Evolutionary conservation across 768 basidiomycete species (phyloP).

Genomic region (Pleurotus djamor): DNA sequence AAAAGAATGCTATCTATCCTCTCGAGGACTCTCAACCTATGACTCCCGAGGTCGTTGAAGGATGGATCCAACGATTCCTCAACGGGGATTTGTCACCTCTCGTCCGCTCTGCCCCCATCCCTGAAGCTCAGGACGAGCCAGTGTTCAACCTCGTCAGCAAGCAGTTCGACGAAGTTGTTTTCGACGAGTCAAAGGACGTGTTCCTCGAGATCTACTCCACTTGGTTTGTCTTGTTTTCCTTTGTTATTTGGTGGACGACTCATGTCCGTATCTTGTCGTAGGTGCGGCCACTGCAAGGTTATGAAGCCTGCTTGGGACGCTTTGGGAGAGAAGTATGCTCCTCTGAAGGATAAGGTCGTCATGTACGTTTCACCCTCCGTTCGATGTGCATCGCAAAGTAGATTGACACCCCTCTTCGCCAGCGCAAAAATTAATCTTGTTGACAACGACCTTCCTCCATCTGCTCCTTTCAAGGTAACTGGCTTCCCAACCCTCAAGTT

Average conservation of each 20-base stretch:
- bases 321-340: slow-evolving; percentile 81
- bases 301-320: slow-evolving; percentile 93
- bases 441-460: slow-evolving; percentile 92
- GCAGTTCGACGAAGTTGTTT: slow-evolving; percentile 84
- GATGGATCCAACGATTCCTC: slow-evolving; percentile 63
- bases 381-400: too few relatives aligned
- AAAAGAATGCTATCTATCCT: slow-evolving; percentile 89
- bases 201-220: slow-evolving; percentile 97
- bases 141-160: slow-evolving; percentile 86
- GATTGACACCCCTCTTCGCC: neutral
- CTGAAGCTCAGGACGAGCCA: slow-evolving; percentile 76
- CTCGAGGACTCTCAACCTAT: slow-evolving; percentile 66
- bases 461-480: slow-evolving; percentile 78
- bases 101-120: slow-evolving; percentile 89
- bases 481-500: slow-evolving; percentile 98
- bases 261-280: slow-evolving; percentile 18
- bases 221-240: slow-evolving; percentile 58
- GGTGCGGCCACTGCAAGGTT: slow-evolving; percentile 96
- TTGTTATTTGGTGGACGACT: too few relatives aligned
- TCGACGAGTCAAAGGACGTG: slow-evolving; percentile 89
- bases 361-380: slow-evolving; percentile 52
- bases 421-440: slow-evolving; percentile 96
- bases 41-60: slow-evolving; percentile 51
- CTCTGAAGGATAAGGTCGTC: slow-evolving; percentile 67
- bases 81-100: slow-evolving; percentile 74